These are phyloP conservation scores for Aquilaria malaccensis DNA, from an alignment of 345 rosid genomes.

Conservation along the genomic window DNA sequence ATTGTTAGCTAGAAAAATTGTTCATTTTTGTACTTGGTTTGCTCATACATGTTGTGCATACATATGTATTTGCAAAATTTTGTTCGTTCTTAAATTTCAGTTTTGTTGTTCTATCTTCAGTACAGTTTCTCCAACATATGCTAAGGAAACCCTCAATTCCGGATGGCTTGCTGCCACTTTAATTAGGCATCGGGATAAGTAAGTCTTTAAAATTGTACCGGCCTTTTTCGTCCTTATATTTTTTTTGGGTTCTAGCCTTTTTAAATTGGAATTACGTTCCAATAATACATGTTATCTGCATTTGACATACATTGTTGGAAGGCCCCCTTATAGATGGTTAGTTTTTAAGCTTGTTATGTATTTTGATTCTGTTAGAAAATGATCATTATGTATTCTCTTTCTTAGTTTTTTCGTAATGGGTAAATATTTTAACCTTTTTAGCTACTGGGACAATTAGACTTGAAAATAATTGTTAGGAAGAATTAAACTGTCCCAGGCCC, in stretches of 20 bases:
- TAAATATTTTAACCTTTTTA: too few relatives aligned
- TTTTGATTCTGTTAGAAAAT: too few relatives aligned
- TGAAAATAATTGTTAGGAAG: too few relatives aligned
- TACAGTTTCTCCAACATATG: constrained; percentile 55
- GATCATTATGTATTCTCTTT: too few relatives aligned
- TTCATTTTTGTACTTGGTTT: background rate
- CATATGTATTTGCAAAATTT: too few relatives aligned
- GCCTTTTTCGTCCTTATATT: background rate
- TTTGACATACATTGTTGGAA: background rate
- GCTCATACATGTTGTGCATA: background rate
- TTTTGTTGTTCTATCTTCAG: constrained; percentile 25
- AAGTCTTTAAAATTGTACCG: constrained; percentile 8
- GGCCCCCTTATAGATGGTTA: too few relatives aligned
- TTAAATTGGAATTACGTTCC: background rate
- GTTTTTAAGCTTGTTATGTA: too few relatives aligned
- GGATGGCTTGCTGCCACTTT: constrained; percentile 52
- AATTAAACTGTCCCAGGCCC: too few relatives aligned
- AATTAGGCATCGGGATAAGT: constrained; percentile 42
- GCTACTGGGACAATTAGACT: too few relatives aligned
- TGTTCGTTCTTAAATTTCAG: background rate
- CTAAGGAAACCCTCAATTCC: constrained; percentile 50
- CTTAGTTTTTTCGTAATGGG: too few relatives aligned
- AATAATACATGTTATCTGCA: background rate
- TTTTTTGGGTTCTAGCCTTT: background rate
- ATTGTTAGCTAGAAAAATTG: too few relatives aligned